Base-by-base conservation (phyloP, 176 grass and related monocot species). In the Tuctoria greenei region DNA sequence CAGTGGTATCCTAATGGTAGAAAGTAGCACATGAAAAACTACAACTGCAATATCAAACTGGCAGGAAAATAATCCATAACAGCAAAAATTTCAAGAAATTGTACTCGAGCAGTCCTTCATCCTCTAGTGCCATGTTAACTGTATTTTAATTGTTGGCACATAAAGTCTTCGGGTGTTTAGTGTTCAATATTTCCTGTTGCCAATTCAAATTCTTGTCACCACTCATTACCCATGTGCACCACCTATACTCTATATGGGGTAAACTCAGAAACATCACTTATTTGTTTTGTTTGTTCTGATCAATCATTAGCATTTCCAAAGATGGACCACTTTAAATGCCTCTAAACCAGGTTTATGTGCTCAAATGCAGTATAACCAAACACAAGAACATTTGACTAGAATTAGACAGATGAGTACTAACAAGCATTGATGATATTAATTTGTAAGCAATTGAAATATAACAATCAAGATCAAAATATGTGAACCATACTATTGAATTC, bases 391-490 rank as follows among this genome's bases (percentile, higher is more conserved):
- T 20, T 41, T 40, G 10, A 7, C 44, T 25, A 61, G 12, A 73
- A 63, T 47, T 38, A 14, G 66, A 47, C 47, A 78, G 34, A 5
- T 20, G 38, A 4, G 10, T 12, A 77, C 27, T 20, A 55, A 72
- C 34, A 43, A 57, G 39, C 39, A 44, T 18, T 62, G 49, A 31
- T 44, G n/a, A 17, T 56, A 24, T 25, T 24, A 35, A 31, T 50
- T 25, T 62, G 14, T 72, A 55, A 39, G 66, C 10, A 26, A 37
- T 56, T 16, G 73, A 60, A 7, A 79, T 50, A 67, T 38, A 47
- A 79, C n/a, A 42, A 4, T 10, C 57, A n/a, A n/a, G n/a, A n/a
- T n/a, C n/a, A 78, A 35, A 44, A 71, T 71, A 14, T 71, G 66
- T 52, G 28, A 45, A 73, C 26, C 6, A 15, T 70, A 71, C 69